Evolutionary conservation across 2,329 filamentous ascomycete species (phyloP), one percentile per base, ranked within the genome.

Genomic region (Epichloe uncinata): DNA sequence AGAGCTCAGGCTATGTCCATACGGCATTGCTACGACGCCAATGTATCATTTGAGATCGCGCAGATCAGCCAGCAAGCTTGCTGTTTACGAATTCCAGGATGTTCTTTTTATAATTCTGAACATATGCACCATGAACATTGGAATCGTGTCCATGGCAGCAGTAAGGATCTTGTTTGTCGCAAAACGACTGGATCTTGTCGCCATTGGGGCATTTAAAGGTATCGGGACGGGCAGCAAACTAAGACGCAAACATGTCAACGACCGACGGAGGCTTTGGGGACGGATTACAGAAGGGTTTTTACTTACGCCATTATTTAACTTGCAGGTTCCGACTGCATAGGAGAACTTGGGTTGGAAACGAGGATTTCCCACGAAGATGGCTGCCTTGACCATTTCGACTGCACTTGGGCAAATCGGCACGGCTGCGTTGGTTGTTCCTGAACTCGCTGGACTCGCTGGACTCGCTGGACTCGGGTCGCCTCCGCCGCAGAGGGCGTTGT

Each of bases 341-440:
- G 77, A 60, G 34, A 80, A n/a, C n/a, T n/a, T n/a, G n/a, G n/a
- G n/a, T n/a, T 72, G 66, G 56, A 77, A 76, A 51, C 79, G 71
- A 3, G 82, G 82, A 57, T 81, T 74, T 6, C 81, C 81, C 73
- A 83, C 77, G 61, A 82, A 77, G 55, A 84, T 81, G 13, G 74
- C 78, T 0, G 77, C 81, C 63, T 81, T 81, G 56, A 84, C 74
- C 59, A 73, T 73, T 3, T 63, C 66, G 7, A 80, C 63, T 3
- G 78, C 75, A 5, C 66, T 68, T 0, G 70, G 66, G 2, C 66
- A 68, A 4, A 77, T 61, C 2, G 65, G 65, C 1, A 72, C 64
- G 0, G 68, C 66, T 1, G 72, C 69, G 43, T 69, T 69, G 1
- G 66, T 61, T 52, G 70, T 69, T 26, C 71, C 20, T 22, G 1